These are phyloP conservation scores for Pulicaria dysenterica DNA, from an alignment of 129 eudicot species.

Conservation along the genomic window DNA sequence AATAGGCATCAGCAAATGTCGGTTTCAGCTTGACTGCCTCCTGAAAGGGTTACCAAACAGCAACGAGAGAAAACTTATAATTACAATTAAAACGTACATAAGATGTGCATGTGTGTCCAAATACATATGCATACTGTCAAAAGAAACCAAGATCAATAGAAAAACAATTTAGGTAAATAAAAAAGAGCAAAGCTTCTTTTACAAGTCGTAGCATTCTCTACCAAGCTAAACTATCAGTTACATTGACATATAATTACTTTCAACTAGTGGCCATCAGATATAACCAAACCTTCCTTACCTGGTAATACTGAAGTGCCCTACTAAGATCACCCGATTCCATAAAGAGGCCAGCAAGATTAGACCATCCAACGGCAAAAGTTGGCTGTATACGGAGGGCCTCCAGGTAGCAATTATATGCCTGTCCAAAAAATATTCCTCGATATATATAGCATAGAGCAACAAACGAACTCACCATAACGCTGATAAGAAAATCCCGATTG, in stretches of 20 bases:
- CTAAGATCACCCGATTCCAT: slow-evolving; percentile 89
- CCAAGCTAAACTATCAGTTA: slow-evolving; percentile 10
- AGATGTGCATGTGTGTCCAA: not conserved
- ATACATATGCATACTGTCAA: not conserved
- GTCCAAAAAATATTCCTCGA: slow-evolving; percentile 23
- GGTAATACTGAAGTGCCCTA: slow-evolving; percentile 88
- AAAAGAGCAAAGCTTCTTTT: slow-evolving; percentile 5
- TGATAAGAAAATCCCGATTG: slow-evolving; percentile 5
- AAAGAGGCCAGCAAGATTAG: slow-evolving; percentile 93
- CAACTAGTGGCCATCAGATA: not conserved
- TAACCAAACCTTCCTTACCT: slow-evolving; percentile 45
- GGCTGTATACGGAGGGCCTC: slow-evolving; percentile 96
- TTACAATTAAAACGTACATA: not conserved
- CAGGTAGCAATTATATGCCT: slow-evolving; percentile 93
- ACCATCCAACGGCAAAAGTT: slow-evolving; percentile 93
- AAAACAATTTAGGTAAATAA: not conserved
- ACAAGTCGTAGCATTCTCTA: not conserved
- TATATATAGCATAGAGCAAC: slow-evolving; percentile 9
- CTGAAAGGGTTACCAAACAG: slow-evolving; percentile 39
- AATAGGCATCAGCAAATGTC: slow-evolving; percentile 76
- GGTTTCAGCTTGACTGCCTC: slow-evolving; percentile 96
- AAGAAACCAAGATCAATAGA: not conserved
- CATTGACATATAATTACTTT: not conserved
- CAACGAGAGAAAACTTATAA: slow-evolving; percentile 7
- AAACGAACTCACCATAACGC: slow-evolving; percentile 3